Evolutionary conservation across 805 yeast genomes (phyloP).

Genomic region (Zygotorulaspora florentina): DNA sequence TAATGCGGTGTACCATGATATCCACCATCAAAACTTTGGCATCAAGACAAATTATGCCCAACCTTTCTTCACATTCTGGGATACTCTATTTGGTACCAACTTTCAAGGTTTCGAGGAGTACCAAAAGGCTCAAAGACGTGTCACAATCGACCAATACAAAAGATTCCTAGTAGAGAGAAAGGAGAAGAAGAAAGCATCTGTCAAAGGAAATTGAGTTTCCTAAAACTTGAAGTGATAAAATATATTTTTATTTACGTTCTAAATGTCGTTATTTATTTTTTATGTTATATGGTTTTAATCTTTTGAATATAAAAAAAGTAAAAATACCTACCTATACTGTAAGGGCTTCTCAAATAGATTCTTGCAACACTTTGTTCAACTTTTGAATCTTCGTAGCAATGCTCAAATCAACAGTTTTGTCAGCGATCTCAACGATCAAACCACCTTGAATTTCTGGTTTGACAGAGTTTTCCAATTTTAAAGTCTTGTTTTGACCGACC

Average conservation of each 20-base stretch:
- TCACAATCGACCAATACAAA: conserved; percentile 63
- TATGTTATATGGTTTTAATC: background rate
- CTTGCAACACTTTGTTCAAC: conserved; percentile 83
- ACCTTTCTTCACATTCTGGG: conserved; percentile 97
- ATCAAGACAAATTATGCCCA: conserved; percentile 89
- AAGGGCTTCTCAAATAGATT: conserved; percentile 56
- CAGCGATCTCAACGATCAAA: conserved; percentile 91
- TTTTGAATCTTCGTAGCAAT: conserved; percentile 78
- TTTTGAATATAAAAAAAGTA: conserved; percentile 1
- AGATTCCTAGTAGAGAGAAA: conserved; percentile 46
- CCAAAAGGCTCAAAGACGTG: conserved; percentile 57
- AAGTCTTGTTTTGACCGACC: conserved; percentile 82
- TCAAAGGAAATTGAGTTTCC: background rate
- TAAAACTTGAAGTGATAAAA: background rate
- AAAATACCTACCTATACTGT: background rate
- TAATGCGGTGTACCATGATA: conserved; percentile 93
- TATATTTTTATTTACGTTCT: conserved; percentile 2
- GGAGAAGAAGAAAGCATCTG: conserved; percentile 22
- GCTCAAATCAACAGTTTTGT: conserved; percentile 92
- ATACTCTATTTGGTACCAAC: conserved; percentile 62
- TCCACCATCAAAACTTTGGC: conserved; percentile 96
- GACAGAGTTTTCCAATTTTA: conserved; percentile 76
- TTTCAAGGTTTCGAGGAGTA: conserved; percentile 61
- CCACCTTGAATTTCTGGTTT: conserved; percentile 95
- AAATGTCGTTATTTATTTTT: conserved; percentile 12